Conservation (phyloP, 129 eudicot species). For the Lactuca sativa region DNA sequence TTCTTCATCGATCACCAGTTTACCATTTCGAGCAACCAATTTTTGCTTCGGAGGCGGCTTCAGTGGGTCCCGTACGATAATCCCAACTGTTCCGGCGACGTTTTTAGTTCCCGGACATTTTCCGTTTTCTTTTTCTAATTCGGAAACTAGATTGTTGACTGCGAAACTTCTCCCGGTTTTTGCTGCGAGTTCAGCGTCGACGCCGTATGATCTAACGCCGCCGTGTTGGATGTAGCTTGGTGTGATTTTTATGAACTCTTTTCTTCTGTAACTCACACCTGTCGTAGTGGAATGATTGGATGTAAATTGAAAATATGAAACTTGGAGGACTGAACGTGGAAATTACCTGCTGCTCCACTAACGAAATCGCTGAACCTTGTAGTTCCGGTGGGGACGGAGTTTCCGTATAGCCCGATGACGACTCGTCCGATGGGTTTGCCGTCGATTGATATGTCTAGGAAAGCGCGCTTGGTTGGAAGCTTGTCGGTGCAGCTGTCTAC, state of each 20-base stretch:
- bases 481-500: slow-evolving; percentile 37
- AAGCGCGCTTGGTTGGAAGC: slow-evolving; percentile 55
- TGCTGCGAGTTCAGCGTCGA: slow-evolving; percentile 80
- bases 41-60: slow-evolving; percentile 90
- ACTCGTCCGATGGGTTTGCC: slow-evolving; percentile 81
- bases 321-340: neutral
- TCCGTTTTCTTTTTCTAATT: slow-evolving; percentile 53
- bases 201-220: slow-evolving; percentile 91
- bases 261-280: slow-evolving; percentile 82
- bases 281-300: slow-evolving; percentile 37
- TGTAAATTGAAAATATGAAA: neutral
- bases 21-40: slow-evolving; percentile 84
- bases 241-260: slow-evolving; percentile 80
- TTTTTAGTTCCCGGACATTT: slow-evolving; percentile 61
- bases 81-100: slow-evolving; percentile 64
- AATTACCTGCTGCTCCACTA: slow-evolving; percentile 74
- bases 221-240: slow-evolving; percentile 89
- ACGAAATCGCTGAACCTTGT: slow-evolving; percentile 66
- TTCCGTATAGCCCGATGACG: slow-evolving; percentile 58
- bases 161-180: slow-evolving; percentile 59
- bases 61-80: slow-evolving; percentile 77
- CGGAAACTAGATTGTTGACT: slow-evolving; percentile 49
- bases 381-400: slow-evolving; percentile 61
- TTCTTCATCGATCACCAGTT: slow-evolving; percentile 81
- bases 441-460: slow-evolving; percentile 71